Evolutionary conservation across 2,329 filamentous ascomycete species (phyloP).

Genomic region (Paecilomyces dactylethromorphus): DNA sequence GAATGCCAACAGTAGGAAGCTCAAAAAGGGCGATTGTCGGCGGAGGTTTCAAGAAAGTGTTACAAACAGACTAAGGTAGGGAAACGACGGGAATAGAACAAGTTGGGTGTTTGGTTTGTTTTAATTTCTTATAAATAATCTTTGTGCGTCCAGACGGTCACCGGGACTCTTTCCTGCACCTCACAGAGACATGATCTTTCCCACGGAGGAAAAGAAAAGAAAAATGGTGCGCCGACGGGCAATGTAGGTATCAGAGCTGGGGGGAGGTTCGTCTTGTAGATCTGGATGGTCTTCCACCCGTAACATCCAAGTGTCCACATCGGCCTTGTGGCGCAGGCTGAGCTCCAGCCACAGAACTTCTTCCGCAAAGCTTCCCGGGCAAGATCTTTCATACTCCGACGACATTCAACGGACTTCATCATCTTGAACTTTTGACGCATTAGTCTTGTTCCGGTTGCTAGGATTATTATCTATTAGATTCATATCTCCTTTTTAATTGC

Average conservation of each 20-base stretch:
- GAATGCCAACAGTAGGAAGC: background rate
- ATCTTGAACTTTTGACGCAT: background rate
- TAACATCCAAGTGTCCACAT: conserved; percentile 19
- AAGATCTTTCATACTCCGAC: background rate
- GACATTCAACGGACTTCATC: background rate
- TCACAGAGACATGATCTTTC: conserved; percentile 34
- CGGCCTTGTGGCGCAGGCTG: conserved; percentile 13
- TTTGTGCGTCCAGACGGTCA: background rate
- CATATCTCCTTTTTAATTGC: conserved; percentile 1
- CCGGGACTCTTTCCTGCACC: background rate
- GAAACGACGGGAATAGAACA: background rate
- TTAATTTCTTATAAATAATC: background rate
- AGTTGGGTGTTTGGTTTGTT: background rate
- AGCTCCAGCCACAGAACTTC: conserved; percentile 3
- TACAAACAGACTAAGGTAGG: background rate
- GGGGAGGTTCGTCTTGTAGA: conserved; percentile 1
- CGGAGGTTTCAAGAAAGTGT: background rate
- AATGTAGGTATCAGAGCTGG: background rate
- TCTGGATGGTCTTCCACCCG: conserved; percentile 1
- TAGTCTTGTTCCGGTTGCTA: no score
- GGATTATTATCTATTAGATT: no score
- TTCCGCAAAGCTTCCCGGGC: background rate
- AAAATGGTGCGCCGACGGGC: background rate
- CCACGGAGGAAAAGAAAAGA: conserved; percentile 2
- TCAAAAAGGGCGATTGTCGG: background rate